phyloP scores from a whole-genome alignment of 1,139 yeast species.

The Protomyces gravidus region DNA sequence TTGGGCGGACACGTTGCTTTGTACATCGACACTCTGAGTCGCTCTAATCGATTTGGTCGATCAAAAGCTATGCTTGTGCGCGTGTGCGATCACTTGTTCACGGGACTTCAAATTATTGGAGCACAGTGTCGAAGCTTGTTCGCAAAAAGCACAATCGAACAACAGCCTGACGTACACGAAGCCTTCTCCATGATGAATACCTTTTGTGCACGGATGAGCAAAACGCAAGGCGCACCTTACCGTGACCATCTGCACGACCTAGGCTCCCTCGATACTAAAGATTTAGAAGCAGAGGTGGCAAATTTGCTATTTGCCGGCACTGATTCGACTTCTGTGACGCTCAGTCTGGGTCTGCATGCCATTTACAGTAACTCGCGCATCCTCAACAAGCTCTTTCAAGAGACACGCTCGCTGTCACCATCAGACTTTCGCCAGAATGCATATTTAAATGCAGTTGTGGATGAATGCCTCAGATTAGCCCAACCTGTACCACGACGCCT shows the following conservation, averaged over 20 bases:
- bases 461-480: conserved; percentile 12
- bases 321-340: conserved; percentile 18
- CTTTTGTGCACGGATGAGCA: background rate
- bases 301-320: conserved; percentile 24
- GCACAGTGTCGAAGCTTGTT: no score
- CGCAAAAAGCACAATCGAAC: no score
- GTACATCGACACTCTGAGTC: conserved; percentile 12
- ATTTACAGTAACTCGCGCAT: conserved; percentile 2
- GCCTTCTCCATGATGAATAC: background rate
- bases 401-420: background rate
- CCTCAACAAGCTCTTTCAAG: conserved; percentile 7
- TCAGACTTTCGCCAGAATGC: background rate
- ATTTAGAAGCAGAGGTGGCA: conserved; percentile 11
- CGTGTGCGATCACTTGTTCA: background rate
- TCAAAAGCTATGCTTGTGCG: conserved; percentile 4
- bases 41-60: conserved; percentile 5
- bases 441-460: conserved; percentile 11
- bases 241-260: background rate
- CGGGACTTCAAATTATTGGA: no score
- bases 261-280: background rate
- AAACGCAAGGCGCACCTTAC: background rate
- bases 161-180: background rate
- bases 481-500: conserved; percentile 21
- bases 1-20: background rate
- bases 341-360: conserved; percentile 11